These are phyloP conservation scores for Pseudogymnoascus sp. DNA, from an alignment of 2,329 filamentous ascomycete genomes.

Conservation along the genomic window DNA sequence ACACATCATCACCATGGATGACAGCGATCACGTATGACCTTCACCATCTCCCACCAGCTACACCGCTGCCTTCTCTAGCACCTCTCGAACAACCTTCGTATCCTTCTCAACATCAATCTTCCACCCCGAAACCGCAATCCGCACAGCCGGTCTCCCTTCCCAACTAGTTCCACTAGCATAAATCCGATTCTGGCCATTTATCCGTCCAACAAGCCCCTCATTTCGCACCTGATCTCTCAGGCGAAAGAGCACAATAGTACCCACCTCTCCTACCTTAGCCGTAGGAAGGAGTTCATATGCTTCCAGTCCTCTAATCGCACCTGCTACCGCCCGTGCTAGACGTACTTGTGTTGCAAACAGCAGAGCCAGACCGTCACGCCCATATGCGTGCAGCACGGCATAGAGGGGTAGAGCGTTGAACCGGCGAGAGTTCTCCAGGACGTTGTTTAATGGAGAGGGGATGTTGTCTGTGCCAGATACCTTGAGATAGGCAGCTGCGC, in stretches of 20 bases:
- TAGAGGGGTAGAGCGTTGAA: constrained; percentile 90
- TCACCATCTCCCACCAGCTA: background rate
- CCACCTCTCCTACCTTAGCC: constrained; percentile 26
- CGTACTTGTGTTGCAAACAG: constrained; percentile 67
- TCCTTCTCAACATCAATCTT: constrained; percentile 62
- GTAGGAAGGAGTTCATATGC: constrained; percentile 60
- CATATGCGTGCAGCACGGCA: constrained; percentile 67
- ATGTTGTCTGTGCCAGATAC: constrained; percentile 38
- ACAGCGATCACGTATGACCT: background rate
- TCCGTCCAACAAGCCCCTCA: constrained; percentile 53
- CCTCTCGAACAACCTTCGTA: constrained; percentile 51
- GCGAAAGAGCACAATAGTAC: constrained; percentile 68
- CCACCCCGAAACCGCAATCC: constrained; percentile 87
- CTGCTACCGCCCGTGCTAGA: constrained; percentile 60
- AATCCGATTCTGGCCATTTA: constrained; percentile 66
- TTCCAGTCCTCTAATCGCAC: constrained; percentile 50
- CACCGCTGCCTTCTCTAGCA: constrained; percentile 40
- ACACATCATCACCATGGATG: background rate
- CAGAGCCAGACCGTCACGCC: constrained; percentile 55
- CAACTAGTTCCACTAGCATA: constrained; percentile 79
- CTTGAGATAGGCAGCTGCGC: constrained; percentile 74
- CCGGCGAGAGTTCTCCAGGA: constrained; percentile 82
- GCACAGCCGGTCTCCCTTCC: constrained; percentile 62
- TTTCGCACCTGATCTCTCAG: constrained; percentile 61
- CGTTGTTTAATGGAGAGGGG: constrained; percentile 77